Percentiles rank a stretch among this genome's conserved stretches.
phyloP scores from a whole-genome alignment of 257 asterid species.

The Capsicum baccatum region DNA sequence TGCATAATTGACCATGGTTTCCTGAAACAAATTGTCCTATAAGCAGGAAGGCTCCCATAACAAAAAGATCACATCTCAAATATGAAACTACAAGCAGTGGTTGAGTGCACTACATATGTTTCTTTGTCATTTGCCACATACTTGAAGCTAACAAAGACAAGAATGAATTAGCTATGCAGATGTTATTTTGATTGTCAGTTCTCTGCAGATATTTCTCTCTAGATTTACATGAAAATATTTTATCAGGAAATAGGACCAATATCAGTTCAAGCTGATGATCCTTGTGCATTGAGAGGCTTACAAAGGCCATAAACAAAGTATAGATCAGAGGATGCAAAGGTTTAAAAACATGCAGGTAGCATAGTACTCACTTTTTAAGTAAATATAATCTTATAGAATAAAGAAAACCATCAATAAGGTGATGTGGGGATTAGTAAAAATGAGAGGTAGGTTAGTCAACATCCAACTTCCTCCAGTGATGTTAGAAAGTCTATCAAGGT shows the following conservation, averaged over 20 bases:
- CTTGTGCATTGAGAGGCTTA: conserved; percentile 23
- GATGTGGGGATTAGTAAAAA: conserved; percentile 11
- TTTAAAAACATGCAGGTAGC: not conserved
- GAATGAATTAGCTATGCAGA: conserved; percentile 13
- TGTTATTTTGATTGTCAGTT: not conserved
- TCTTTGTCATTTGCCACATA: not conserved
- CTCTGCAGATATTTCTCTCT: not conserved
- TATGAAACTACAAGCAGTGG: not conserved
- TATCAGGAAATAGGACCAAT: conserved; percentile 13
- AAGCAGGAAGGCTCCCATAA: not conserved
- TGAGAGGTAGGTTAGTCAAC: not conserved
- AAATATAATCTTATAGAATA: not conserved
- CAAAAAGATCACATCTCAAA: conserved; percentile 6
- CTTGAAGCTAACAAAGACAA: conserved; percentile 9
- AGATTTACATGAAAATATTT: not conserved
- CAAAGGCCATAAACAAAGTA: conserved; percentile 3
- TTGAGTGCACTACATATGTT: not conserved
- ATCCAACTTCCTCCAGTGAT: conserved; percentile 1
- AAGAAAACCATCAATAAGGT: not conserved
- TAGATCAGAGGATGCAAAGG: not conserved
- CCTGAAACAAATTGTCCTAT: conserved; percentile 16
- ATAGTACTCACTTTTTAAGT: not conserved
- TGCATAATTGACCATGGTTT: conserved; percentile 25
- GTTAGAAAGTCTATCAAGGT: not conserved
- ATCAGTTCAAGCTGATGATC: conserved; percentile 19